These are phyloP conservation scores for Bombardia bombarda DNA, from an alignment of 495 filamentous ascomycete genomes.

Conservation along the genomic window DNA sequence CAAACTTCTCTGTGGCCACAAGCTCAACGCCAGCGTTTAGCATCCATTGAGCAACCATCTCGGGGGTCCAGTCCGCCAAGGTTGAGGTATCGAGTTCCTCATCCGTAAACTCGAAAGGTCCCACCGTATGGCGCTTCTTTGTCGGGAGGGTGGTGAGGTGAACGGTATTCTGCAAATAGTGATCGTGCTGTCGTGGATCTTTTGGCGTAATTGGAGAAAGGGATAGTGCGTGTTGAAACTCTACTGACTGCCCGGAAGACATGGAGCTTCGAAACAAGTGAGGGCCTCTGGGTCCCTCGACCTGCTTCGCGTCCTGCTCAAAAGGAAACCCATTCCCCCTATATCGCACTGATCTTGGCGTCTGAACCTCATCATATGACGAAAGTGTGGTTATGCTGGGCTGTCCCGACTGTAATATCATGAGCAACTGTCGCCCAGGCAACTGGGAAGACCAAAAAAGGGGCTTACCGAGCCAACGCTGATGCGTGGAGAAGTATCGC, in stretches of 20 bases:
- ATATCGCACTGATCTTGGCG: conserved; percentile 49
- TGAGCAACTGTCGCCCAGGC: conserved; percentile 12
- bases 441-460: neutral
- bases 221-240: conserved; percentile 53
- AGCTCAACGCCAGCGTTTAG: conserved; percentile 60
- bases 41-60: conserved; percentile 79
- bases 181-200: conserved; percentile 25
- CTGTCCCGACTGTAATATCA: conserved; percentile 42
- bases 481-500: conserved; percentile 53
- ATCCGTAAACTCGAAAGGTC: conserved; percentile 41
- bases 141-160: conserved; percentile 23
- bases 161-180: conserved; percentile 23
- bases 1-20: conserved; percentile 70
- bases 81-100: conserved; percentile 49
- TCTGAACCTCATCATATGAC: conserved; percentile 66
- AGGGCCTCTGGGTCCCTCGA: conserved; percentile 75
- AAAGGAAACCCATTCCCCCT: conserved; percentile 25
- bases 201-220: conserved; percentile 55
- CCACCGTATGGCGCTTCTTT: conserved; percentile 25
- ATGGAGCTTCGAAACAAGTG: conserved; percentile 74
- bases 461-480: conserved; percentile 59
- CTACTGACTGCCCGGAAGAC: conserved; percentile 39
- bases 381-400: conserved; percentile 67
- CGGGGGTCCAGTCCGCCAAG: conserved; percentile 57
- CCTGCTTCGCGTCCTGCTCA: conserved; percentile 41